Conservation (phyloP, 805 yeast species). For the Zygosaccharomyces pseudorouxii region DNA sequence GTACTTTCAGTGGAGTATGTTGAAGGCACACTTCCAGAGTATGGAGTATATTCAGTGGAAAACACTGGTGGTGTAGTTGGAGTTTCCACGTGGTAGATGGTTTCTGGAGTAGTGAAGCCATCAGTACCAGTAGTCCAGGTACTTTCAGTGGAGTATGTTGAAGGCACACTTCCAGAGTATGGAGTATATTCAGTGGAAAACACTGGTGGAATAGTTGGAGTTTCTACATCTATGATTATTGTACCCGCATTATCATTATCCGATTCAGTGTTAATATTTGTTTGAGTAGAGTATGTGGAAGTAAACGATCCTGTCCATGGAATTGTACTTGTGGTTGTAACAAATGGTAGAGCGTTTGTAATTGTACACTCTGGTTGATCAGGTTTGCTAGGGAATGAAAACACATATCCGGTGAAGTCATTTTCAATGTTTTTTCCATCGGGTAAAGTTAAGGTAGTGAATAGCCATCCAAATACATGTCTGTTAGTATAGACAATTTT, state of each 20-base stretch:
- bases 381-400: slow-evolving; percentile 5
- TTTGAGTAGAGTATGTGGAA: slow-evolving; percentile 5
- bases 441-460: slow-evolving; percentile 11
- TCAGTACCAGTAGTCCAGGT: slow-evolving; percentile 9
- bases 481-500: slow-evolving; percentile 19
- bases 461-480: slow-evolving; percentile 4
- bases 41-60: slow-evolving; percentile 5
- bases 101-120: not conserved
- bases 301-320: slow-evolving; percentile 9
- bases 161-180: slow-evolving; percentile 11
- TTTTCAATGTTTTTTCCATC: slow-evolving; percentile 7
- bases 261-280: slow-evolving; percentile 4
- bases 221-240: slow-evolving; percentile 7
- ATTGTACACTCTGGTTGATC: slow-evolving; percentile 6
- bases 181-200: slow-evolving; percentile 6
- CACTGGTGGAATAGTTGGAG: not conserved
- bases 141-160: slow-evolving; percentile 14
- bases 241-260: no score
- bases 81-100: slow-evolving; percentile 14
- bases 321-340: slow-evolving; percentile 3
- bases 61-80: not conserved
- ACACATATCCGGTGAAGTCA: slow-evolving; percentile 12
- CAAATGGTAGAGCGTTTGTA: slow-evolving; percentile 5
- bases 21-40: slow-evolving; percentile 10
- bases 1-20: slow-evolving; percentile 14